Base-by-base conservation (phyloP, 768 basidiomycete species). In the Lentinula raphanica region DNA sequence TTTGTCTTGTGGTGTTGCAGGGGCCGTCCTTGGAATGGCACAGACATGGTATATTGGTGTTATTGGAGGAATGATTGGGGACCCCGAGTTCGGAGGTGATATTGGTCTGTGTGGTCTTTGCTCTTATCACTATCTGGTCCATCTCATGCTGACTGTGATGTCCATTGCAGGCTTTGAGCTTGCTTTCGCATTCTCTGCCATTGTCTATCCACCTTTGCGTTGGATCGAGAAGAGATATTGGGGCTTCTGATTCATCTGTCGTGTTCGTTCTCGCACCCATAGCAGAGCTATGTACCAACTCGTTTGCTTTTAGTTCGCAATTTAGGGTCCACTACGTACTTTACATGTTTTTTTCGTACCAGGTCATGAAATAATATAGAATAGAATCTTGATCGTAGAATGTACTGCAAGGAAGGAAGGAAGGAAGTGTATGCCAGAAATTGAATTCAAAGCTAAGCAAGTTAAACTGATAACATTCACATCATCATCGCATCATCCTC, bases 21-120 rank as follows among this genome's bases (percentile, higher is more conserved):
- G 75, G 4, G 71, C 72, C 19, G 71, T 71, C 0, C 39, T 72
- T 15, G 72, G 73, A 7, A 73, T 71, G 73, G 55, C 67, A 0
- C 65, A 67, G 54, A 46, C 58, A 48, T 72, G 71, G 70, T 68
- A 66, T 48, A 59, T 65, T 49, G 69, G 67, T 25, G 56, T 60
- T 9, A 58, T 65, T 29, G 67, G 62, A 5, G 32, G 54, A 28
- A 60, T 65, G 45, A 66, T 64, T 59, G 64, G 58, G n/a, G 38
- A 48, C 19, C 55, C 60, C 17, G 38, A 42, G 40, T 58, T 54
- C 38, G 36, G 42, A 17, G 54, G 44, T 21, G 54, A 56, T 56
- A 56, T 56, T 15, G 54, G 39, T 44, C n/a, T 44, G 39, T n/a
- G 23, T 54, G 25, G n/a, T 31, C 25, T 29, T 28, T 11, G 13